A percentile compares a stretch with the other conserved stretches of the same genome.
These are phyloP conservation scores for Rubus idaeus DNA, from an alignment of 306 rosid genomes.

Conservation along the genomic window DNA sequence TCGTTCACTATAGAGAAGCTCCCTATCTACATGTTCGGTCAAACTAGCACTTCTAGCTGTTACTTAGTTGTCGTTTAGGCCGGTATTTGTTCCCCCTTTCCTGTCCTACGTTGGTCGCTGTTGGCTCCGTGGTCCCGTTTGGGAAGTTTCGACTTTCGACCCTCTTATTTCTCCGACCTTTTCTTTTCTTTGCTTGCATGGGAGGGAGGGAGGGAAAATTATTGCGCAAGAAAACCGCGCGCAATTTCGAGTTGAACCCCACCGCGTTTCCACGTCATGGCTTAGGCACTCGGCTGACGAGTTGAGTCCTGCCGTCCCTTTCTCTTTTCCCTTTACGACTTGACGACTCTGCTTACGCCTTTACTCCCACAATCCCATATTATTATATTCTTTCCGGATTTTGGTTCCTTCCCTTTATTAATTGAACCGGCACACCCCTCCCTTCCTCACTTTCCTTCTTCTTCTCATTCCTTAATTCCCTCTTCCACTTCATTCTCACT, in stretches of 20 bases:
- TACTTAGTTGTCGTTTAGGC: background rate
- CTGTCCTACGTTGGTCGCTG: background rate
- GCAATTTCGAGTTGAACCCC: background rate
- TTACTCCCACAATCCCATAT: background rate
- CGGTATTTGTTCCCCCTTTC: background rate
- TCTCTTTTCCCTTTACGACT: background rate
- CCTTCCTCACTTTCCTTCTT: background rate
- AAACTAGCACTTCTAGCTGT: background rate
- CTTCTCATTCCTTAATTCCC: background rate
- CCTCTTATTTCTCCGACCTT: background rate
- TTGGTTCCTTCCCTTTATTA: background rate
- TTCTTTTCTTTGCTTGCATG: background rate
- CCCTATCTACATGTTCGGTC: background rate
- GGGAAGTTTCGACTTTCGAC: background rate
- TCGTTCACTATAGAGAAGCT: too few relatives aligned
- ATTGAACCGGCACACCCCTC: background rate
- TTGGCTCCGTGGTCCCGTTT: background rate
- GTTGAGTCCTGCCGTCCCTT: background rate
- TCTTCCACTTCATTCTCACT: background rate
- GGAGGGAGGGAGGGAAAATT: background rate
- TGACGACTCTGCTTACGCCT: constrained; percentile 7
- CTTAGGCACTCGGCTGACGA: background rate
- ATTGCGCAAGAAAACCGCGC: background rate
- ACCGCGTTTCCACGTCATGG: background rate
- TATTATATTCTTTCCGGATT: background rate